These are phyloP conservation scores for Melaleuca quinquenervia DNA, from an alignment of 345 rosid species.

Conservation along the genomic window DNA sequence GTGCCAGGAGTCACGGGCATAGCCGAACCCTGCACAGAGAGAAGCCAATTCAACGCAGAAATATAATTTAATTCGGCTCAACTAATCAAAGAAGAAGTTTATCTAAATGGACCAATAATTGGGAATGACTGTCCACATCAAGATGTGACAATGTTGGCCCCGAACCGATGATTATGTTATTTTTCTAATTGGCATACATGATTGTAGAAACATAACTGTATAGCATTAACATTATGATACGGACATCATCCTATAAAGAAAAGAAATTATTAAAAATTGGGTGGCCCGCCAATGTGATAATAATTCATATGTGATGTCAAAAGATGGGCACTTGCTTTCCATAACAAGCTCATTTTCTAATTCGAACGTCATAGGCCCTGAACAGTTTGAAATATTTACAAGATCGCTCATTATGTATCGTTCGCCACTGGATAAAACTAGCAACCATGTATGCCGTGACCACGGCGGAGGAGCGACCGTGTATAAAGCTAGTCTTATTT, in stretches of 20 bases:
- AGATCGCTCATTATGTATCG: neutral
- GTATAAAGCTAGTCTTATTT: too few relatives aligned
- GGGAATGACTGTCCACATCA: neutral
- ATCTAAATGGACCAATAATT: neutral
- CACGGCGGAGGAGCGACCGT: too few relatives aligned
- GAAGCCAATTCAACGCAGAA: neutral
- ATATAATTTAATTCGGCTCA: neutral
- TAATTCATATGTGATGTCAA: neutral
- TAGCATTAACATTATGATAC: neutral
- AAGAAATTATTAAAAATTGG: neutral
- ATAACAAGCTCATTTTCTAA: neutral
- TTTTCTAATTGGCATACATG: neutral
- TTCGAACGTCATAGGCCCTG: neutral
- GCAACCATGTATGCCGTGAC: accelerated
- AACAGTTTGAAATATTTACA: neutral
- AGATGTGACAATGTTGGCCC: neutral
- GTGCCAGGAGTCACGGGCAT: neutral
- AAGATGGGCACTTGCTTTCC: neutral
- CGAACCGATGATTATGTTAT: neutral
- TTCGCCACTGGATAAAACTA: neutral
- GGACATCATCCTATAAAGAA: neutral
- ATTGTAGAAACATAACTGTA: neutral
- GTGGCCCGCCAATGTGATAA: neutral
- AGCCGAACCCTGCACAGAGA: neutral
- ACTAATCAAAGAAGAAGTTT: neutral